These are phyloP conservation scores for Colletotrichum karsti DNA, from an alignment of 2,329 filamentous ascomycete species.

Conservation along the genomic window DNA sequence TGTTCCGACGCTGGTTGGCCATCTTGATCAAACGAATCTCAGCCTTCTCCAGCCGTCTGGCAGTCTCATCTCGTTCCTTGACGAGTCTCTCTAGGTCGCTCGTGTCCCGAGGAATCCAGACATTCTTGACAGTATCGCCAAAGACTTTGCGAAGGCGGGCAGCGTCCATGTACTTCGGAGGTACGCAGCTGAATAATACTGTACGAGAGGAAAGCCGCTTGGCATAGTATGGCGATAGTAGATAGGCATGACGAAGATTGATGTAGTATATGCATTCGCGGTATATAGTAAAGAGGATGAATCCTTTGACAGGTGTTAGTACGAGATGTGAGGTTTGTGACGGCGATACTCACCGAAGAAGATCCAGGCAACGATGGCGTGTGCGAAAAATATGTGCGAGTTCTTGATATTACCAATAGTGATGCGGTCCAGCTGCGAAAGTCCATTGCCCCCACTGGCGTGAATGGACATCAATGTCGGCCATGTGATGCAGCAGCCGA, in stretches of 20 bases:
- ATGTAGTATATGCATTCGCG: constrained; percentile 94
- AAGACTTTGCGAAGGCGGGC: constrained; percentile 79
- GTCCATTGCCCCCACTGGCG: constrained; percentile 76
- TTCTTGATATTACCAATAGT: constrained; percentile 61
- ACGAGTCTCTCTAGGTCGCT: constrained; percentile 81
- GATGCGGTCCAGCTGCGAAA: constrained; percentile 70
- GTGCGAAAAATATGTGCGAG: constrained; percentile 78
- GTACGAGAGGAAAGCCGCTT: constrained; percentile 89
- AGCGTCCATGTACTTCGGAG: constrained; percentile 78
- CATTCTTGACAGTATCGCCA: constrained; percentile 78
- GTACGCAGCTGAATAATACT: constrained; percentile 91
- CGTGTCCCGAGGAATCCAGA: constrained; percentile 85
- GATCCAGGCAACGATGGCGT: constrained; percentile 81
- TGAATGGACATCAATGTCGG: constrained; percentile 87
- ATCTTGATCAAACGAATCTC: constrained; percentile 83
- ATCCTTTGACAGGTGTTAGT: constrained; percentile 50
- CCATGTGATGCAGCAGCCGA: constrained; percentile 85
- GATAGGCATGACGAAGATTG: constrained; percentile 92
- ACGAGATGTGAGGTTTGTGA: not conserved
- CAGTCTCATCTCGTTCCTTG: constrained; percentile 76
- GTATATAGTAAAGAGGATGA: constrained; percentile 89
- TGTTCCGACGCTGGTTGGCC: constrained; percentile 58
- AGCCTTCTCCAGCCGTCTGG: constrained; percentile 82
- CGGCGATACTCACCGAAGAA: constrained; percentile 66
- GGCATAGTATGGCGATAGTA: constrained; percentile 84